phyloP scores from a whole-genome alignment of 306 rosid genomes.

The Quercus wislizeni region DNA sequence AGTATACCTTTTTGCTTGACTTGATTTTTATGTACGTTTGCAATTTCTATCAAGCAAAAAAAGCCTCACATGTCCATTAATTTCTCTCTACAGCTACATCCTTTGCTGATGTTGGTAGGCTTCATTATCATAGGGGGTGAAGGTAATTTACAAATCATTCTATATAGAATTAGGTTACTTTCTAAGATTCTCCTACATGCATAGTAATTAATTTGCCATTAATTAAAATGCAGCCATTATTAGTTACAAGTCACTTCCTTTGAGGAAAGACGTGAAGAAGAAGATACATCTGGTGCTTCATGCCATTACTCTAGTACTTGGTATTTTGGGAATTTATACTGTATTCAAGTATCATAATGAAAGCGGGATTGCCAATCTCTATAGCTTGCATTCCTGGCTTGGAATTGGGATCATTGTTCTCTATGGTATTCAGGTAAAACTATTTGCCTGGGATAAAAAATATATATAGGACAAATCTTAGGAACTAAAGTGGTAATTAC shows the following conservation, averaged over 20 bases:
- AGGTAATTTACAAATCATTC: constrained; percentile 46
- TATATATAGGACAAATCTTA: too few species aligned
- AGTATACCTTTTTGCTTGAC: too few species aligned
- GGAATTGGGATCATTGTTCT: constrained; percentile 72
- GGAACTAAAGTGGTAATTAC: too few species aligned
- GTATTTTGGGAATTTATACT: constrained; percentile 59
- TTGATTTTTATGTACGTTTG: too few species aligned
- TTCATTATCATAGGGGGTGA: constrained; percentile 78
- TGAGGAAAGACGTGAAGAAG: constrained; percentile 74
- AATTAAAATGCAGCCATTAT: constrained; percentile 64
- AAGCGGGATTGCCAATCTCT: constrained; percentile 67
- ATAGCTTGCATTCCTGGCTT: constrained; percentile 92
- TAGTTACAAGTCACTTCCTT: constrained; percentile 67
- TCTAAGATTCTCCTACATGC: background rate
- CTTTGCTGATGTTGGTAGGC: constrained; percentile 71
- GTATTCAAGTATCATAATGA: constrained; percentile 84
- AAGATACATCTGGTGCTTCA: constrained; percentile 72
- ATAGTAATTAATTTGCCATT: too few species aligned
- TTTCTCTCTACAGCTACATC: constrained; percentile 60
- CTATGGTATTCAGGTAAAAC: constrained; percentile 77
- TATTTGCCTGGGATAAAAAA: background rate
- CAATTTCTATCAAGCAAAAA: too few species aligned
- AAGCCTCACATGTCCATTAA: background rate
- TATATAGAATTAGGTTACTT: background rate
- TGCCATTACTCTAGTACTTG: constrained; percentile 59